A percentile compares a stretch with the other conserved stretches of the same genome.
Conservation (phyloP, 2,329 filamentous ascomycete genomes). For the Aspergillus versicolor region DNA sequence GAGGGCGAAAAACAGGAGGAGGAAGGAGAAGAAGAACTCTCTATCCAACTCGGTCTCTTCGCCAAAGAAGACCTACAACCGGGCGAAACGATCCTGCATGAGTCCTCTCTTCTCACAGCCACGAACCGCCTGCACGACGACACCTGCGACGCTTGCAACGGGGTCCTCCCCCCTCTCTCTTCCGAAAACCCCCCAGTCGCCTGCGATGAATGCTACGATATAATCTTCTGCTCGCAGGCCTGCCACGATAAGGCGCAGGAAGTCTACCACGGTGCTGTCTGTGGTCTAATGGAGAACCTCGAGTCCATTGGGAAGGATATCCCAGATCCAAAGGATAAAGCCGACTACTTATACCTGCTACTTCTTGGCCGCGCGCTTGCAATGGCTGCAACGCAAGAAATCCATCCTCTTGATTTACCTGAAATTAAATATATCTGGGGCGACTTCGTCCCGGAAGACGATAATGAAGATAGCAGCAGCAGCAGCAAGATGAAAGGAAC, state of each 20-base stretch:
- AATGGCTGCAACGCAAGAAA: conserved; percentile 59
- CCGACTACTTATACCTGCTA: conserved; percentile 60
- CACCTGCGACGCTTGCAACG: conserved; percentile 86
- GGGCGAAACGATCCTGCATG: conserved; percentile 73
- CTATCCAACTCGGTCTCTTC: conserved; percentile 82
- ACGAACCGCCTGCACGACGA: conserved; percentile 85
- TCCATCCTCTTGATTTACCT: conserved; percentile 59
- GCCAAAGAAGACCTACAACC: conserved; percentile 76
- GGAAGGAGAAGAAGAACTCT: conserved; percentile 39
- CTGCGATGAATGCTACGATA: conserved; percentile 58
- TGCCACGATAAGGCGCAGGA: conserved; percentile 57
- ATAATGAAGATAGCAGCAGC: background rate
- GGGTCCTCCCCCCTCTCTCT: conserved; percentile 63
- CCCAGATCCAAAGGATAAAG: conserved; percentile 55
- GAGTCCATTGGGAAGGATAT: conserved; percentile 61
- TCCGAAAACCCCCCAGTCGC: conserved; percentile 38
- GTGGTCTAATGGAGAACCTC: conserved; percentile 51
- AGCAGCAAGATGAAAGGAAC: conserved; percentile 28
- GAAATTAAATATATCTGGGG: conserved; percentile 67
- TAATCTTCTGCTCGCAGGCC: conserved; percentile 59
- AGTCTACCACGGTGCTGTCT: conserved; percentile 60
- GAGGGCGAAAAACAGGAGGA: conserved; percentile 6
- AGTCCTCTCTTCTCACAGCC: conserved; percentile 83
- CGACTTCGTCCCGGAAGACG: conserved; percentile 48
- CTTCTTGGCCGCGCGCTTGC: conserved; percentile 60